Evolutionary conservation across 495 filamentous ascomycete genomes (phyloP).

Genomic region (Beverwykella pulmonaria): DNA sequence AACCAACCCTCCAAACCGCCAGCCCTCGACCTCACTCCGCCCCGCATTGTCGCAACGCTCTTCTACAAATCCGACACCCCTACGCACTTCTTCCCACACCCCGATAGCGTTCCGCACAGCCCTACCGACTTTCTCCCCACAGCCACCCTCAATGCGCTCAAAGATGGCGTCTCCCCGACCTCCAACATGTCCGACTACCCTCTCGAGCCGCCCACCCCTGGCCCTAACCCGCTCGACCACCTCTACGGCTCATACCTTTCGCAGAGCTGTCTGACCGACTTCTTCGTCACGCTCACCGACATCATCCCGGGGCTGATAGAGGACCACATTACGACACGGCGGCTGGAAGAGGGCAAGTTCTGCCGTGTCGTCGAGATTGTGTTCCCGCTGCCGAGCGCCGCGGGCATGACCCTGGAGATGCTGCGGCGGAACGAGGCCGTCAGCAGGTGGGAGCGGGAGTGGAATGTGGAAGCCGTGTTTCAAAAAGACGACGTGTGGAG

Average conservation of each 20-base stretch:
- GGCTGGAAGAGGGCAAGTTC: conserved; percentile 22
- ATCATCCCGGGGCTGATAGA: conserved; percentile 61
- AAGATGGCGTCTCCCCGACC: conserved; percentile 51
- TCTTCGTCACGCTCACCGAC: conserved; percentile 64
- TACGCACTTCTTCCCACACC: conserved; percentile 28
- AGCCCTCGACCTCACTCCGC: conserved; percentile 16
- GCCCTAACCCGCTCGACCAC: conserved; percentile 66
- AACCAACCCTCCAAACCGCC: not conserved
- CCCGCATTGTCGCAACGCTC: conserved; percentile 36
- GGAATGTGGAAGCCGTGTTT: conserved; percentile 81
- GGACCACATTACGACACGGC: conserved; percentile 68
- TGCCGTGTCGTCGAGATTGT: conserved; percentile 32
- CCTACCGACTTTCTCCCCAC: conserved; percentile 27
- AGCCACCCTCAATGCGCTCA: conserved; percentile 24
- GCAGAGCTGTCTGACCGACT: conserved; percentile 78
- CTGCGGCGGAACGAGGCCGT: conserved; percentile 78
- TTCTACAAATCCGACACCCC: conserved; percentile 40
- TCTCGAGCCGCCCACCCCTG: conserved; percentile 66
- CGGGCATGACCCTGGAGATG: conserved; percentile 68
- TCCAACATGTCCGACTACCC: conserved; percentile 69
- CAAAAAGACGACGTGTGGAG: conserved; percentile 72
- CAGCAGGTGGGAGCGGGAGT: conserved; percentile 80
- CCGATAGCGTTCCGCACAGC: conserved; percentile 27
- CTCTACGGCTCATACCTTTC: conserved; percentile 76
- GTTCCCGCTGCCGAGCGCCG: conserved; percentile 64